Base-by-base conservation (phyloP, 345 rosid genomes). In the Citrus mangshanensis region DNA sequence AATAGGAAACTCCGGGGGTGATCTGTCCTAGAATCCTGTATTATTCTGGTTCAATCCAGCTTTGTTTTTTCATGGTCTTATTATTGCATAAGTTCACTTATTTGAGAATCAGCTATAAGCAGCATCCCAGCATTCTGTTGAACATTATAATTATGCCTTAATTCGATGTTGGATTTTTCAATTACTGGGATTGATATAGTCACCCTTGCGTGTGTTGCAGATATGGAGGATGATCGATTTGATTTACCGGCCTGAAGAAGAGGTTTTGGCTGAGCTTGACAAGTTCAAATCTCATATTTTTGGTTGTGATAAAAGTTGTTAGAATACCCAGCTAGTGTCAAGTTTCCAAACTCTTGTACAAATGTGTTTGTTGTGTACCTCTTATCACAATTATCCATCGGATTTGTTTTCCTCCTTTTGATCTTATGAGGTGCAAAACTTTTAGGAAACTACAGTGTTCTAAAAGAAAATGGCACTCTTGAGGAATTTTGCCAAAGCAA, bases 201-300 rank as follows among this genome's bases (percentile, higher is more conserved):
- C 10, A 22, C 25, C 4, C 28, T 8, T 59, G 51, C 2, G 0
- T 81, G 62, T 32, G 9, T 2, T 75, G 89, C 91, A 91, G 95
- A 89, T 91, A 84, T 91, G 92, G 89, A 73, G 92, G 77, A 87
- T 91, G 91, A 80, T 87, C 10, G 95, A 91, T 79, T 73, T 89
- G 80, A 87, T 91, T 46, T 87, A 88, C 79, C 84, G 93, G 70
- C 88, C 90, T 0, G 87, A 80, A 40, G 95, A 91, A 8, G 95
- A 91, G 74, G 91, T 88, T 40, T 75, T 91, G n/a, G 81, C 83
- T 0, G 93, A 91, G 82, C 84, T 89, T 58, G 89, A 88, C 21
- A 84, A 85, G 78, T 86, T 77, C 68, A 86, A 85, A 72, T 81
- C 90, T 35, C 91, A 87, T 73, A 84, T 88, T 34, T 84, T 88